Percentiles rank a stretch among this genome's conserved stretches.
Evolutionary conservation across 371 early-diverging fungal genomes (phyloP).

Genomic region (Rhizopus stolonifer): DNA sequence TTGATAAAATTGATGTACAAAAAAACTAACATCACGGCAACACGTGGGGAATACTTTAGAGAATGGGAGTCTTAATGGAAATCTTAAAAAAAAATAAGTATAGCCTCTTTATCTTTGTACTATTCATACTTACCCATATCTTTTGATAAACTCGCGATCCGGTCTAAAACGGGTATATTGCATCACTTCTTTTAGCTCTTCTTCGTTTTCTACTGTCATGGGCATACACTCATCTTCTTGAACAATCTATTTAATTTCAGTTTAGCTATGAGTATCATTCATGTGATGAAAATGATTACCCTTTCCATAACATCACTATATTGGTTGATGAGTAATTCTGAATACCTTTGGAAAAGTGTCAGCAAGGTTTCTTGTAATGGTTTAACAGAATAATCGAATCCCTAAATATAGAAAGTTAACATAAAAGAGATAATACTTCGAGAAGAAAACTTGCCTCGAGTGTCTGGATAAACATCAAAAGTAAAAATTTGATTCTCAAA

Average conservation of each 20-base stretch:
- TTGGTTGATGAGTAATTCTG: slow-evolving; percentile 72
- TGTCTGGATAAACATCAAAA: slow-evolving; percentile 86
- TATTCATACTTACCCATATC: slow-evolving; percentile 37
- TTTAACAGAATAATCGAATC: slow-evolving; percentile 53
- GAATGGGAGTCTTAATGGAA: slow-evolving; percentile 80
- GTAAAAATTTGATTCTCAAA: slow-evolving; percentile 68
- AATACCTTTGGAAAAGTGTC: slow-evolving; percentile 80
- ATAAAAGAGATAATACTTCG: not conserved
- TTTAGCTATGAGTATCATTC: not conserved
- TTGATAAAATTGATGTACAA: slow-evolving; percentile 79
- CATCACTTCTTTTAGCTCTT: slow-evolving; percentile 60
- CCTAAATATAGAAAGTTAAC: slow-evolving; percentile 11
- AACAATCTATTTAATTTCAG: slow-evolving; percentile 57
- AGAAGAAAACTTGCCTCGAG: slow-evolving; percentile 66
- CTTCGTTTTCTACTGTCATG: slow-evolving; percentile 69
- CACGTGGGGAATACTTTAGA: slow-evolving; percentile 78
- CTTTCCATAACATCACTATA: slow-evolving; percentile 71
- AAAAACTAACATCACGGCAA: slow-evolving; percentile 69
- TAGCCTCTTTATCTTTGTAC: not conserved
- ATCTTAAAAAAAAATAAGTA: slow-evolving; percentile 41
- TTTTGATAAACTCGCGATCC: slow-evolving; percentile 42
- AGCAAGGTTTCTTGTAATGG: slow-evolving; percentile 58
- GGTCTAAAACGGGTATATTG: slow-evolving; percentile 55
- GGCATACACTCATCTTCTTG: slow-evolving; percentile 85
- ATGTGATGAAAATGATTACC: slow-evolving; percentile 32